Base-by-base conservation (phyloP, 2,329 filamentous ascomycete genomes). In the Neophaeococcomyces mojaviensis region DNA sequence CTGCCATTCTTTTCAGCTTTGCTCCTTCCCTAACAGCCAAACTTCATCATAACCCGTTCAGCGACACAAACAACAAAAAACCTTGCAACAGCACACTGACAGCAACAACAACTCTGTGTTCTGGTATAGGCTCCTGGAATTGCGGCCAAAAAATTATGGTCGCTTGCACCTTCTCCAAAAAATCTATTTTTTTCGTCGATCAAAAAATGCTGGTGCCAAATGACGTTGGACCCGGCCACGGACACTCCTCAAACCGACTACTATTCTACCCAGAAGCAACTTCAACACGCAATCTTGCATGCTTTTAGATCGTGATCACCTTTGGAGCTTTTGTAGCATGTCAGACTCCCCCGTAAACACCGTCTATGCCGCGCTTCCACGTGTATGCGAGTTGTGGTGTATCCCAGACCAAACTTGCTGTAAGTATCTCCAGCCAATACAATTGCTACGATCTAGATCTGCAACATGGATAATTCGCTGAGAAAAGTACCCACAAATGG, bases 1-100 rank as follows among this genome's bases (percentile, higher is more conserved):
- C 73, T 40, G 76, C 46, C 33, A 15, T 35, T 5, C 5, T 19
- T 5, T 15, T 6, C 24, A 28, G 24, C 24, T 28, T 28, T 28
- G 5, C 24, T 28, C 10, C 24, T 28, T 5, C n/a, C 24, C 24
- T 28, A 28, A 10, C 24, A 28, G 5, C 10, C 24, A 10, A 28
- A 6, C 5, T 10, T 22, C 32, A 37, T 37, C 32, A 32, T 44
- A 32, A 44, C 37, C 33, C 10, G 12, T 12, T n/a, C 18, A 33
- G n/a, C 38, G 26, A 26, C 4, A 24, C 22, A 38, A 7, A 16
- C 35, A 38, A 18, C 10, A 6, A 28, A 10, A 28, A 6, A 28
- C 24, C n/a, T n/a, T n/a, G n/a, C n/a, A n/a, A n/a, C n/a, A n/a
- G n/a, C n/a, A n/a, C n/a, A n/a, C n/a, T n/a, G n/a, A n/a, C n/a